Evolutionary conservation across 106 monocot species (phyloP).

Genomic region (Phalaenopsis equestris): DNA sequence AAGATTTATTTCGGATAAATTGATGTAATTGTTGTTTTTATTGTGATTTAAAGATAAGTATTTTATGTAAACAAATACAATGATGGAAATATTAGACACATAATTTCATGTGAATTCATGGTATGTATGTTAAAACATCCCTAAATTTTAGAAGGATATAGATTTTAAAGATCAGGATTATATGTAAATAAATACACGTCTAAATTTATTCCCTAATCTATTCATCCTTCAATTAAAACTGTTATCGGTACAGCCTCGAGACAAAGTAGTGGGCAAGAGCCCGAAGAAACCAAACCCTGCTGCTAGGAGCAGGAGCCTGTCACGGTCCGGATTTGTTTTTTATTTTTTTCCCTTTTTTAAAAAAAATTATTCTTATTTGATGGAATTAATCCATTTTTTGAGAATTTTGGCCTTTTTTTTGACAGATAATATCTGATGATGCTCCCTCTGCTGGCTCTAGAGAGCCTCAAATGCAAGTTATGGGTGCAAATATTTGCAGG

Average conservation of each 20-base stretch:
- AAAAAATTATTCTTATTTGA: no score
- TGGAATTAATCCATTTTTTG: not conserved
- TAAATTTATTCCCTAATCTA: not conserved
- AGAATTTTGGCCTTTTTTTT: not conserved
- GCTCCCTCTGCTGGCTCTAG: not conserved
- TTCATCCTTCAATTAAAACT: not conserved
- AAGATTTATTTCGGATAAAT: no score
- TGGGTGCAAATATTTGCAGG: not conserved
- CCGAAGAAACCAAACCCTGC: constrained; percentile 23
- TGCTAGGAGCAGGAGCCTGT: constrained; percentile 33
- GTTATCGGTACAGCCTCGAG: constrained; percentile 19
- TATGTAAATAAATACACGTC: not conserved
- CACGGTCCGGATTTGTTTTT: constrained; percentile 25
- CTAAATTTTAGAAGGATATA: not conserved
- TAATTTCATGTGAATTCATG: not conserved
- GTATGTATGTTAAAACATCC: not conserved
- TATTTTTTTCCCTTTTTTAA: not conserved
- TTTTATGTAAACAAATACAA: not conserved
- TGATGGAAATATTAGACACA: not conserved
- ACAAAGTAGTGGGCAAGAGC: constrained; percentile 21
- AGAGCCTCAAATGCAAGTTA: not conserved
- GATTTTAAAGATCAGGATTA: no score
- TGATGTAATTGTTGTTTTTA: no score
- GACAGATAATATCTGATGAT: not conserved
- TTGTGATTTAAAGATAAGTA: no score